Evolutionary conservation across 352 stramenopile species (phyloP).

Genomic region (Phytopythium montanum): DNA sequence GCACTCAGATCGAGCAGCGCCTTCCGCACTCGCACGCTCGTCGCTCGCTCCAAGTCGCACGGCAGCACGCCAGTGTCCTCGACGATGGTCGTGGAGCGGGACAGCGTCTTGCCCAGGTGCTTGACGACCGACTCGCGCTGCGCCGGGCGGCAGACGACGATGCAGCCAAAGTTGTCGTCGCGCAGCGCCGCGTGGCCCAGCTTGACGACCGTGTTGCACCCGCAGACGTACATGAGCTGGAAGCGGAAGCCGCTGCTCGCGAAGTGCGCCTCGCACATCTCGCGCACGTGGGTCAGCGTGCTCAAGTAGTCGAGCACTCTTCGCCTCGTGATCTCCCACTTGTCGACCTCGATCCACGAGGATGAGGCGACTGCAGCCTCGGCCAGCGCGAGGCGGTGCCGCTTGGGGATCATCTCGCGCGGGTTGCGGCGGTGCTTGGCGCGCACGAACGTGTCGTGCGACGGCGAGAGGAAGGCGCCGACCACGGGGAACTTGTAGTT

Average conservation of each 20-base stretch:
- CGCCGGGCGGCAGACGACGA: conserved; percentile 59
- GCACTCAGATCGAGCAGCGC: conserved; percentile 30
- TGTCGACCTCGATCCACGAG: conserved; percentile 83
- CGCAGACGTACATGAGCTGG: conserved; percentile 74
- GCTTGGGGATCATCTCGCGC: conserved; percentile 76
- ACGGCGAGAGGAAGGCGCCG: conserved; percentile 72
- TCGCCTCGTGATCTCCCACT: conserved; percentile 76
- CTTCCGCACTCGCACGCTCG: conserved; percentile 60
- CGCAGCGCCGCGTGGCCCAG: conserved; percentile 62
- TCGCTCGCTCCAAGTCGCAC: conserved; percentile 61
- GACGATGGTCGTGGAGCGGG: conserved; percentile 59
- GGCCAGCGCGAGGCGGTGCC: conserved; percentile 57
- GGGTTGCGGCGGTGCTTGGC: conserved; percentile 66
- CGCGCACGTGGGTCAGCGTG: conserved; percentile 61
- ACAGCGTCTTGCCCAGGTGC: conserved; percentile 58
- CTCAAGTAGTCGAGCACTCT: conserved; percentile 76
- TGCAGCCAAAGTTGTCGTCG: conserved; percentile 67
- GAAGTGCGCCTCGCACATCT: conserved; percentile 77
- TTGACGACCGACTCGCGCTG: conserved; percentile 71
- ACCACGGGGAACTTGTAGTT: conserved; percentile 81
- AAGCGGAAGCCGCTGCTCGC: conserved; percentile 40
- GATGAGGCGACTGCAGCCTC: conserved; percentile 62
- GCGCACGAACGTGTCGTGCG: conserved; percentile 70
- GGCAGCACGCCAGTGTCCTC: conserved; percentile 68
- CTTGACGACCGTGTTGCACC: conserved; percentile 78